phyloP scores from a whole-genome alignment of 495 filamentous ascomycete species.

The Annulohypoxylon moriforme region DNA sequence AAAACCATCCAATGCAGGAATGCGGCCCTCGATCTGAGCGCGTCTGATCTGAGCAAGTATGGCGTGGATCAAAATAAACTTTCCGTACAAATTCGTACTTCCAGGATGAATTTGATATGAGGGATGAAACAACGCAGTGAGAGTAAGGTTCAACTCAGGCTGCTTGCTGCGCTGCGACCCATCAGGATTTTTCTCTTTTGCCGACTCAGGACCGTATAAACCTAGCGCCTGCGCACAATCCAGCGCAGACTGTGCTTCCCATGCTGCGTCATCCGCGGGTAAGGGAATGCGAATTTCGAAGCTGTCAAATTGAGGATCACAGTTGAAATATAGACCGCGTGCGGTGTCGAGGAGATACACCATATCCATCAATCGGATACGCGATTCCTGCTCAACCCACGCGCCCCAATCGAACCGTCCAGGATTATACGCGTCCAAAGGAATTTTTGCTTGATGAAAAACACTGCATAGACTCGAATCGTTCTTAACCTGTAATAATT shows the following conservation, averaged over 20 bases:
- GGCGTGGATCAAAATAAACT: slow-evolving; percentile 76
- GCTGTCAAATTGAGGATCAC: slow-evolving; percentile 64
- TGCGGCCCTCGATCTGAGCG: slow-evolving; percentile 49
- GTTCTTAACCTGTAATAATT: slow-evolving; percentile 61
- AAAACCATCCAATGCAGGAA: slow-evolving; percentile 50
- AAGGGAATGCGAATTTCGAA: slow-evolving; percentile 69
- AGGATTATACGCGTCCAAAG: slow-evolving; percentile 48
- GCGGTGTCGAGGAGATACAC: slow-evolving; percentile 68
- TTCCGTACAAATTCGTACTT: slow-evolving; percentile 72
- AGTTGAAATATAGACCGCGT: slow-evolving; percentile 74
- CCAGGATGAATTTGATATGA: slow-evolving; percentile 63
- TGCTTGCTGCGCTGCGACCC: slow-evolving; percentile 70
- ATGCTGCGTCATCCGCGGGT: slow-evolving; percentile 73
- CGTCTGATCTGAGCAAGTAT: slow-evolving; percentile 65
- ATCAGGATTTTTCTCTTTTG: slow-evolving; percentile 61
- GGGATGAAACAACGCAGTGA: slow-evolving; percentile 66
- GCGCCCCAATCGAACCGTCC: slow-evolving; percentile 66
- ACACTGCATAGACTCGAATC: slow-evolving; percentile 51
- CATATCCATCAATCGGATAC: slow-evolving; percentile 69
- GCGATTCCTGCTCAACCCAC: slow-evolving; percentile 77
- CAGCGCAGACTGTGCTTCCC: slow-evolving; percentile 65
- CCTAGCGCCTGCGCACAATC: slow-evolving; percentile 72
- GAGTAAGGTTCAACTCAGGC: slow-evolving; percentile 64
- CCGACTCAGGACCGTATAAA: slow-evolving; percentile 60
- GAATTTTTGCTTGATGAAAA: slow-evolving; percentile 59